Conservation (phyloP, 1,284 basidiomycete species). For the Vanrija pseudolonga region DNA sequence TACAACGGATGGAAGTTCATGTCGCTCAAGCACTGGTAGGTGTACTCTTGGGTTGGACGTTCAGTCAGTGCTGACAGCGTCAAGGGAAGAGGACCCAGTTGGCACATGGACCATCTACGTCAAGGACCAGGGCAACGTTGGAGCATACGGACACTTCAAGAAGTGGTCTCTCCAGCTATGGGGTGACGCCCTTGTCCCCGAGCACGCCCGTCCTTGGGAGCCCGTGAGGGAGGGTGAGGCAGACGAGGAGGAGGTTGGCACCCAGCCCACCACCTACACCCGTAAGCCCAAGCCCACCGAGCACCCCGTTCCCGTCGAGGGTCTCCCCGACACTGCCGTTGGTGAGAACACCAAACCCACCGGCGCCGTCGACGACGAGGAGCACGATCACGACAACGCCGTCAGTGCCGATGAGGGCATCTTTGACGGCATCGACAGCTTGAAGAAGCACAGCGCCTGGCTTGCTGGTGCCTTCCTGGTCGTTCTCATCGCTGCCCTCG, state of each 20-base stretch:
- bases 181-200: slow-evolving; percentile 79
- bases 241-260: slow-evolving; percentile 49
- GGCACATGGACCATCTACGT: slow-evolving; percentile 89
- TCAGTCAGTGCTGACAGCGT: neutral
- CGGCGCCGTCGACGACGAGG: slow-evolving; percentile 11
- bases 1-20: slow-evolving; percentile 96
- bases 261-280: slow-evolving; percentile 53
- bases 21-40: slow-evolving; percentile 95
- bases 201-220: slow-evolving; percentile 62
- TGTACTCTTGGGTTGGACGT: slow-evolving; percentile 4
- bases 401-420: slow-evolving; percentile 67
- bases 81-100: slow-evolving; percentile 87
- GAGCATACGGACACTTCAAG: slow-evolving; percentile 71
- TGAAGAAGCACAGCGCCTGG: slow-evolving; percentile 76
- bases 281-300: slow-evolving; percentile 79
- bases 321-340: too few species aligned
- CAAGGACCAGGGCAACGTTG: slow-evolving; percentile 65
- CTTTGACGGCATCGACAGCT: slow-evolving; percentile 74
- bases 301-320: slow-evolving; percentile 46
- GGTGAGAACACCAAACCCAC: neutral
- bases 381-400: slow-evolving; percentile 3
- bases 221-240: slow-evolving; percentile 45
- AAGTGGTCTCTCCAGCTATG: slow-evolving; percentile 92
- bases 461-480: slow-evolving; percentile 75
- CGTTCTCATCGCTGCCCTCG: slow-evolving; percentile 59